These are phyloP conservation scores for Penicillium brevicompactum DNA, from an alignment of 2,329 filamentous ascomycete species.

Conservation along the genomic window DNA sequence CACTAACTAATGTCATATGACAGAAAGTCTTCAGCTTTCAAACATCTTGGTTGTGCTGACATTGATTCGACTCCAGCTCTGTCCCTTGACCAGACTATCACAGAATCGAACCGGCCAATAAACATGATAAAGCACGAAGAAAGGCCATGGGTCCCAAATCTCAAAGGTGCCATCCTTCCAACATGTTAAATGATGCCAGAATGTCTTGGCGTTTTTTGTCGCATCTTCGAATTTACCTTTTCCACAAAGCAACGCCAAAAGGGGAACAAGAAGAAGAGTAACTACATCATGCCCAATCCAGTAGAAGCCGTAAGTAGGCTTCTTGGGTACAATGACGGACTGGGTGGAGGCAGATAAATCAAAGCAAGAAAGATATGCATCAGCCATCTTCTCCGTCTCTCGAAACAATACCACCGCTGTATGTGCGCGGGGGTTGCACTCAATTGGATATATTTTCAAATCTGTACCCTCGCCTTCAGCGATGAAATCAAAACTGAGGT, in stretches of 20 bases:
- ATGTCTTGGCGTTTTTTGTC: neutral
- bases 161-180: conserved; percentile 1
- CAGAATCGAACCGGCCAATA: conserved; percentile 1
- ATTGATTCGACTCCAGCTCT: conserved; percentile 1
- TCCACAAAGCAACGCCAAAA: neutral
- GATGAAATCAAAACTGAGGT: conserved; percentile 3
- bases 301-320: neutral
- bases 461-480: neutral
- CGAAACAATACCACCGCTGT: conserved; percentile 1
- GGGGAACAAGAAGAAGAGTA: neutral
- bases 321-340: neutral
- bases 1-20: too few species aligned
- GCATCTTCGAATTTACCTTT: neutral
- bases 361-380: neutral
- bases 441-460: neutral
- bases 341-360: neutral
- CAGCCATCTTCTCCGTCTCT: neutral
- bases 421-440: conserved; percentile 2
- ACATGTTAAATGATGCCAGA: neutral
- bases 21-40: neutral
- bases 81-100: neutral
- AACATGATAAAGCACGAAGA: conserved; percentile 3
- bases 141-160: neutral
- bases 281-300: conserved; percentile 4
- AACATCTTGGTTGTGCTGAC: conserved; percentile 4